Evolutionary conservation across 805 yeast genomes (phyloP).

Genomic region (Naumovozyma castellii): DNA sequence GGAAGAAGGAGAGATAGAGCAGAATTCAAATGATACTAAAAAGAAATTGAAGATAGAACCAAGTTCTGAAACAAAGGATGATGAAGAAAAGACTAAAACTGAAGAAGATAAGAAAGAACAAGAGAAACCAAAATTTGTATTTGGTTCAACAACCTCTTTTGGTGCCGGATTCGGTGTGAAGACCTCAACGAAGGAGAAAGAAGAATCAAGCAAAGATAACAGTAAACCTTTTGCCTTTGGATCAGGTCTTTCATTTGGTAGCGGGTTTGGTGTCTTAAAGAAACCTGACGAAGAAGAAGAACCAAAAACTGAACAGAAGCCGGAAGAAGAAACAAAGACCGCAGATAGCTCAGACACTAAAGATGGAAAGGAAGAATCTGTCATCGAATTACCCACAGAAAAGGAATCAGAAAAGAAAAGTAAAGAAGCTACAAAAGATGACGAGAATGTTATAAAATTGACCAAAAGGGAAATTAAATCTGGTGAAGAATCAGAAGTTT

Average conservation of each 20-base stretch:
- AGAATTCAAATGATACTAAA: neutral
- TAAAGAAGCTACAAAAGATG: slow-evolving; percentile 9
- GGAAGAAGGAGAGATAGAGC: neutral
- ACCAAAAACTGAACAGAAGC: slow-evolving; percentile 5
- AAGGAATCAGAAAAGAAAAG: slow-evolving; percentile 5
- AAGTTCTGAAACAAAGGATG: neutral
- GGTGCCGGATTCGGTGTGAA: slow-evolving; percentile 31
- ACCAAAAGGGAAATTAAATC: slow-evolving; percentile 56
- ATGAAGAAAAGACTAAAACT: slow-evolving; percentile 2
- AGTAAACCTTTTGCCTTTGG: slow-evolving; percentile 34
- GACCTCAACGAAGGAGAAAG: slow-evolving; percentile 3
- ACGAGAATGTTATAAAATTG: slow-evolving; percentile 39
- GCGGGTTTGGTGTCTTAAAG: slow-evolving; percentile 25
- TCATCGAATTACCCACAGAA: slow-evolving; percentile 1
- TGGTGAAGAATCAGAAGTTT: slow-evolving; percentile 83
- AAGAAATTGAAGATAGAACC: no score
- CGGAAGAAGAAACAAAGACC: slow-evolving; percentile 8
- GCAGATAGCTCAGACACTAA: slow-evolving; percentile 6
- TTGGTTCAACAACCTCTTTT: slow-evolving; percentile 45
- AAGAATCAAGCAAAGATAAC: slow-evolving; percentile 3
- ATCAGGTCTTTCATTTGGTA: slow-evolving; percentile 36
- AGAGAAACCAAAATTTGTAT: slow-evolving; percentile 40
- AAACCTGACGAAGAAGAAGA: slow-evolving; percentile 4
- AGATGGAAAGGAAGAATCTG: slow-evolving; percentile 2
- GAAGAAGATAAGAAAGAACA: slow-evolving; percentile 2